phyloP scores from a whole-genome alignment of 179 eudicot genomes.

The Nepenthes alata region DNA sequence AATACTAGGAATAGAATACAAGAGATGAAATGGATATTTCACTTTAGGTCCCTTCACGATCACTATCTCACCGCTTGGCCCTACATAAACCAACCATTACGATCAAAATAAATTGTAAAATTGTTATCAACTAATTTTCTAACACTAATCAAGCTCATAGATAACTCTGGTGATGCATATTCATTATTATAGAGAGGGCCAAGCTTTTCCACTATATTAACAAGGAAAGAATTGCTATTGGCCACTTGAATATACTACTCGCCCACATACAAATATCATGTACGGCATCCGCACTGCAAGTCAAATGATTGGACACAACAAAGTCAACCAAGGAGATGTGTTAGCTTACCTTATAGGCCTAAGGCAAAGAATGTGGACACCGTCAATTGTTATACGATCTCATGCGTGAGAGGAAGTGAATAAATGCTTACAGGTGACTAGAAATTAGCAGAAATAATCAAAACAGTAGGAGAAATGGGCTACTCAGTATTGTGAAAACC shows the following conservation, averaged over 20 bases:
- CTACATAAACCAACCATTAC: not conserved
- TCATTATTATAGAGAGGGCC: not conserved
- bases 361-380: not conserved
- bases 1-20: not conserved
- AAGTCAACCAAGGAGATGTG: not conserved
- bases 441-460: too few relatives aligned
- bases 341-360: not conserved
- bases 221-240: not conserved
- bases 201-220: not conserved
- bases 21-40: not conserved
- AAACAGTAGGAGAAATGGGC: too few relatives aligned
- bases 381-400: not conserved
- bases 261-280: not conserved
- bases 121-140: not conserved
- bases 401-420: not conserved
- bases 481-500: too few relatives aligned
- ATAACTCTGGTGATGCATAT: not conserved
- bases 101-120: not conserved
- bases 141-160: not conserved
- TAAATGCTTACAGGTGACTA: too few relatives aligned
- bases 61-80: not conserved
- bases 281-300: not conserved
- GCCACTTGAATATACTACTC: not conserved
- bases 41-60: not conserved
- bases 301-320: not conserved